Evolutionary conservation across 148 eudicot species (phyloP).

Genomic region (Pouteria glomerata): DNA sequence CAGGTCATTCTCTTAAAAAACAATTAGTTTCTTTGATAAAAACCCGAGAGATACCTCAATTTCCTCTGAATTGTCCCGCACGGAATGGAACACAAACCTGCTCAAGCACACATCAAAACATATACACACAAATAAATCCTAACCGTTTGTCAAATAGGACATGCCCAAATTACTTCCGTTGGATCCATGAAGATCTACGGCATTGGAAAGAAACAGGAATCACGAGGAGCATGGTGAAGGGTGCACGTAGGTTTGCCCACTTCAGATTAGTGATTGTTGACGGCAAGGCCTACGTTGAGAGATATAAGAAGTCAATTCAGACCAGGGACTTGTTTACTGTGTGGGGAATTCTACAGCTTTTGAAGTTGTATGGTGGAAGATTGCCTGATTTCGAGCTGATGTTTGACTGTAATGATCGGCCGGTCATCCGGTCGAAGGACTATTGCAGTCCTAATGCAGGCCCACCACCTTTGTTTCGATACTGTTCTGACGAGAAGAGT

Average conservation of each 20-base stretch:
- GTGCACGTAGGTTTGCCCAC: slow-evolving; percentile 38
- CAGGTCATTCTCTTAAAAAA: slow-evolving; percentile 3
- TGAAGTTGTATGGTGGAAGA: slow-evolving; percentile 54
- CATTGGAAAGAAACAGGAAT: slow-evolving; percentile 58
- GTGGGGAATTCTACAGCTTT: slow-evolving; percentile 61
- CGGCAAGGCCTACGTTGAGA: slow-evolving; percentile 55
- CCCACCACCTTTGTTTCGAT: slow-evolving; percentile 66
- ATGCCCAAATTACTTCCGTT: slow-evolving; percentile 72
- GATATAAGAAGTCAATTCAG: slow-evolving; percentile 35
- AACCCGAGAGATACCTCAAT: slow-evolving; percentile 10
- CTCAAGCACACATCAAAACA: slow-evolving; percentile 23
- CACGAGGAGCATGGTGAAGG: slow-evolving; percentile 48
- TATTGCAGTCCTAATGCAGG: slow-evolving; percentile 18
- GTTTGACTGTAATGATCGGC: slow-evolving; percentile 55
- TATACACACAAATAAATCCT: slow-evolving; percentile 7
- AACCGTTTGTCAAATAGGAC: slow-evolving; percentile 18
- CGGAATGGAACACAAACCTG: slow-evolving; percentile 31
- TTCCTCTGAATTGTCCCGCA: slow-evolving; percentile 31
- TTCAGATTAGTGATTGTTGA: slow-evolving; percentile 41
- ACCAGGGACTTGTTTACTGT: slow-evolving; percentile 54
- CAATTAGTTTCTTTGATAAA: background rate
- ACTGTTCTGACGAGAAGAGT: slow-evolving; percentile 43
- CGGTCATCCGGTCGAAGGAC: slow-evolving; percentile 23
- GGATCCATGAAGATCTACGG: slow-evolving; percentile 64
- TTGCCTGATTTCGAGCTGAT: slow-evolving; percentile 62